Evolutionary conservation across 2,329 filamentous ascomycete species (phyloP).

Genomic region (Chaetomiaceae sp.): DNA sequence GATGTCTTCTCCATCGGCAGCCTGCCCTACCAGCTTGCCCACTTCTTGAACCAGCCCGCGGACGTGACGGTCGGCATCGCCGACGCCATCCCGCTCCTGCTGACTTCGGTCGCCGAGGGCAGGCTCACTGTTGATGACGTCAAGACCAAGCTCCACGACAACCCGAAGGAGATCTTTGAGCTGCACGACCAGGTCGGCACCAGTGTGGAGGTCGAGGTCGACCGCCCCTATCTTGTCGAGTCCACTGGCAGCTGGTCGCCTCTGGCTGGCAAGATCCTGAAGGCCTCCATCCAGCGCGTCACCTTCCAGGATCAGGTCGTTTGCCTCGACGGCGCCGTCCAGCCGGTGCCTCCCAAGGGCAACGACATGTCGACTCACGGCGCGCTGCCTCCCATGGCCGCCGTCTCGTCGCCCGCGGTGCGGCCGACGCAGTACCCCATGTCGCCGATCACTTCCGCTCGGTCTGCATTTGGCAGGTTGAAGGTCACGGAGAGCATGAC

Average conservation of each 20-base stretch:
- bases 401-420: slow-evolving; percentile 51
- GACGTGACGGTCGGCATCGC: slow-evolving; percentile 63
- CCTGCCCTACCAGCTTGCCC: slow-evolving; percentile 70
- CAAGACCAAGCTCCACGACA: slow-evolving; percentile 66
- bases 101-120: slow-evolving; percentile 71
- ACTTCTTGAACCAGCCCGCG: slow-evolving; percentile 46
- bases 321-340: slow-evolving; percentile 66
- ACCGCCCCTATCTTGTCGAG: slow-evolving; percentile 61
- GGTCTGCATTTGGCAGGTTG: slow-evolving; percentile 27
- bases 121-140: slow-evolving; percentile 70
- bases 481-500: slow-evolving; percentile 33
- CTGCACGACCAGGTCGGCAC: slow-evolving; percentile 73
- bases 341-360: slow-evolving; percentile 53
- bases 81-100: slow-evolving; percentile 67
- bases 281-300: slow-evolving; percentile 67
- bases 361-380: slow-evolving; percentile 72
- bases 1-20: slow-evolving; percentile 78
- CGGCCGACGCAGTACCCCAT: slow-evolving; percentile 42
- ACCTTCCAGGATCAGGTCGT: slow-evolving; percentile 70
- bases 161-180: slow-evolving; percentile 76
- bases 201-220: slow-evolving; percentile 69
- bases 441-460: slow-evolving; percentile 30
- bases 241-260: slow-evolving; percentile 59
- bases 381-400: slow-evolving; percentile 40
- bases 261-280: slow-evolving; percentile 63